phyloP scores from a whole-genome alignment of 1,284 basidiomycete species.

The Puccinia hordei region DNA sequence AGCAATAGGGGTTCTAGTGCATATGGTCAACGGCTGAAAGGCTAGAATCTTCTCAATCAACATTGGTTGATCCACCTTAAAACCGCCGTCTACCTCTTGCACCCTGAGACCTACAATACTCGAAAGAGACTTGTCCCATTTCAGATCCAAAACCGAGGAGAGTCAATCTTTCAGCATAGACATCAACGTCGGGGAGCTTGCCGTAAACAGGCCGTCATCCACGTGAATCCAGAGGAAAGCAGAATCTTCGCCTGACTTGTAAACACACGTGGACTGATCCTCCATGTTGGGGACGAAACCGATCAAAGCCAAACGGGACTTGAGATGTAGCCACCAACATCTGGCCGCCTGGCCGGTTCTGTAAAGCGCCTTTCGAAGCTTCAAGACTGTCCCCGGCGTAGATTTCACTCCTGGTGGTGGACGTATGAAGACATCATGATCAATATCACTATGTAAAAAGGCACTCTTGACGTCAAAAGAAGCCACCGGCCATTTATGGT shows the following conservation, averaged over 20 bases:
- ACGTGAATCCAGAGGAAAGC: conserved; percentile 19
- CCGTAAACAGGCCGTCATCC: background rate
- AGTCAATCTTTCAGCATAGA: background rate
- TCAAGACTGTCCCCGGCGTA: no score
- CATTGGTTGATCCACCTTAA: background rate
- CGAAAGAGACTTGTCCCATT: no score
- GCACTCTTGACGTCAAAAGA: conserved; percentile 9
- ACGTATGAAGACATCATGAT: no score
- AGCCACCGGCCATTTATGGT: background rate
- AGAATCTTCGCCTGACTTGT: no score
- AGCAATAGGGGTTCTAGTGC: no score
- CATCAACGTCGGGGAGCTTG: background rate
- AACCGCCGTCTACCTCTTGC: background rate
- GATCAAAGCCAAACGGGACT: background rate
- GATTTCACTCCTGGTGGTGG: no score
- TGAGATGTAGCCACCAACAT: no score
- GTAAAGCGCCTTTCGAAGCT: no score
- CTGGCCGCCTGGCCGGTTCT: no score
- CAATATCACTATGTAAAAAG: background rate
- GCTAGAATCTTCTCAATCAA: no score
- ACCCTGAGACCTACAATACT: background rate
- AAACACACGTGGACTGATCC: background rate
- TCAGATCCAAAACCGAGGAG: background rate
- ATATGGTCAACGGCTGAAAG: no score
- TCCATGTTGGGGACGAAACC: background rate